A percentile compares a stretch with the other conserved stretches of the same genome.
These are phyloP conservation scores for Saccharomycopsis oosterbeekiorum DNA, from an alignment of 805 yeast genomes.

Conservation along the genomic window DNA sequence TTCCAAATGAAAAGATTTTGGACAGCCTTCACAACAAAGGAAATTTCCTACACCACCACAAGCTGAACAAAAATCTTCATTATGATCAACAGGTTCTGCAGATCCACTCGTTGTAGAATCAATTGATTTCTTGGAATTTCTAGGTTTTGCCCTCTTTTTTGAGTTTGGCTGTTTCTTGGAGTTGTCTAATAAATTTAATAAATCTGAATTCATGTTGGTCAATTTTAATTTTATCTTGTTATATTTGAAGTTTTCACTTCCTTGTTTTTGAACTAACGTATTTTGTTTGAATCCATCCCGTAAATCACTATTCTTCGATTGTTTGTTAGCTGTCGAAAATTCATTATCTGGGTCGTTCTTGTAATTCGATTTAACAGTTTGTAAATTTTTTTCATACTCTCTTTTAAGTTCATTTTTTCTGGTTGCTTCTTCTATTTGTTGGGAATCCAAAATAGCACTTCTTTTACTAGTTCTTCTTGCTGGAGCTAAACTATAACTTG, in stretches of 20 bases:
- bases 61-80: conserved; percentile 85
- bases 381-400: neutral
- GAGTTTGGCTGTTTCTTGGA: neutral
- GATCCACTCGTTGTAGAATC: neutral
- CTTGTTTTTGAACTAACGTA: neutral
- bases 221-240: neutral
- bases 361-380: neutral
- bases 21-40: conserved; percentile 90
- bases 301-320: neutral
- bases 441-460: neutral
- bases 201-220: neutral
- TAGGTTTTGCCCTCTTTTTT: neutral
- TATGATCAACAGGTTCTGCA: conserved; percentile 26
- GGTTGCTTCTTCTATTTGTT: neutral
- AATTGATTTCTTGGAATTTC: neutral
- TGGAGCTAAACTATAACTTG: neutral
- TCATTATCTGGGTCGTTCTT: neutral
- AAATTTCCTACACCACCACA: conserved; percentile 88
- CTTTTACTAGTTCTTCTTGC: conserved; percentile 4
- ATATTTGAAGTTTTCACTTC: neutral
- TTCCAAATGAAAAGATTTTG: conserved; percentile 81
- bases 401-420: neutral
- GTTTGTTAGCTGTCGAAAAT: neutral
- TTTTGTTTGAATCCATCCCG: neutral
- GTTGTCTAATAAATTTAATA: neutral